These are phyloP conservation scores for Lignosus rhinocerotis DNA, from an alignment of 1,284 basidiomycete species.

Conservation along the genomic window DNA sequence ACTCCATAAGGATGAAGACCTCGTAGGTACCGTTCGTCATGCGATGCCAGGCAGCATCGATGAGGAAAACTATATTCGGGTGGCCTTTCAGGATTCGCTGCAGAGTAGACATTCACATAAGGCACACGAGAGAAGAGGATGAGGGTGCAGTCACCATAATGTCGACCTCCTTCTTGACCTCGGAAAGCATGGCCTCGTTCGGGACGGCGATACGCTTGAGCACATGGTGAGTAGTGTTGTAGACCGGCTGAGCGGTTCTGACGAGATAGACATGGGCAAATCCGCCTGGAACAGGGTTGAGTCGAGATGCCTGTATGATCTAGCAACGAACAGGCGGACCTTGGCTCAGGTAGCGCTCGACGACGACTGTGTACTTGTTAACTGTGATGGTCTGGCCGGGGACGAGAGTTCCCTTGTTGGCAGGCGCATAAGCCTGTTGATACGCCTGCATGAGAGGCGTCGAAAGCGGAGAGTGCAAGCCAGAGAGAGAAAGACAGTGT, in stretches of 20 bases:
- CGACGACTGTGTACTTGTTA: conserved; percentile 87
- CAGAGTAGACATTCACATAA: conserved; percentile 16
- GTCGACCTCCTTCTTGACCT: conserved; percentile 97
- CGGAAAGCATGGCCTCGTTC: conserved; percentile 87
- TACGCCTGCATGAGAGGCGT: conserved; percentile 38
- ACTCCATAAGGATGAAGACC: conserved; percentile 99
- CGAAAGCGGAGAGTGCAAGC: conserved; percentile 21
- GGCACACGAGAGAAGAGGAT: conserved; percentile 24
- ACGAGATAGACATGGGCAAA: conserved; percentile 99
- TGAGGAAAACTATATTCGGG: conserved; percentile 90
- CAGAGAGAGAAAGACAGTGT: conserved; percentile 7
- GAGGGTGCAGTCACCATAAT: conserved; percentile 78
- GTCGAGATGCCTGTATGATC: conserved; percentile 12
- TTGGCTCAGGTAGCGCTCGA: conserved; percentile 91
- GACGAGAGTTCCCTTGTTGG: conserved; percentile 63
- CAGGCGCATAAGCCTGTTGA: conserved; percentile 30
- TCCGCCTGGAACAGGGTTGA: conserved; percentile 64
- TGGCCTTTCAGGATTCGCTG: conserved; percentile 87
- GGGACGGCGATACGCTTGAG: conserved; percentile 96
- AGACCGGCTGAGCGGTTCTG: conserved; percentile 81
- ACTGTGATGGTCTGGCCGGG: conserved; percentile 89
- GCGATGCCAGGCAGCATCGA: conserved; percentile 90
- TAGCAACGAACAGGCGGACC: conserved; percentile 47
- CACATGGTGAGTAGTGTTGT: conserved; percentile 91
- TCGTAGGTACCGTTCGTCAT: conserved; percentile 85